phyloP scores from a whole-genome alignment of 1,284 basidiomycete genomes.

The Cutaneotrichosporon mucoides region DNA sequence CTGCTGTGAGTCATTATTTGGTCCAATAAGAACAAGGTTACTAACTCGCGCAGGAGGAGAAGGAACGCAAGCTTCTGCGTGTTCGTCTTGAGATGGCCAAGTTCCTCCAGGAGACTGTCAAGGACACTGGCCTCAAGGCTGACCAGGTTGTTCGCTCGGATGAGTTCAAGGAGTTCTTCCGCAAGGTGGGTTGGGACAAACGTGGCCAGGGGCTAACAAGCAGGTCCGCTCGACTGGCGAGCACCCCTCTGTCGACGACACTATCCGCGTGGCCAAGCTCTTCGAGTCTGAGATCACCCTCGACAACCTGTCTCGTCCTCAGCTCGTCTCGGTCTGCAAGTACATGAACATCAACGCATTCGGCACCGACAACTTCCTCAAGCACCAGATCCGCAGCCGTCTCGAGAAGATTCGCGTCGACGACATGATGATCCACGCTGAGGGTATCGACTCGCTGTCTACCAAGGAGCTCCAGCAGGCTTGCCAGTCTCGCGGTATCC shows the following conservation, averaged over 20 bases:
- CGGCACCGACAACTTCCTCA: slow-evolving; percentile 97
- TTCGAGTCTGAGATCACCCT: slow-evolving; percentile 97
- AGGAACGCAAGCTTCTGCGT: slow-evolving; percentile 89
- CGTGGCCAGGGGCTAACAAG: too few species aligned
- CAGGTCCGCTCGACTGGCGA: slow-evolving; percentile 84
- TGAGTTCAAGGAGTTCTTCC: slow-evolving; percentile 99
- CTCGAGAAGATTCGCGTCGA: slow-evolving; percentile 82
- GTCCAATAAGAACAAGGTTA: not conserved
- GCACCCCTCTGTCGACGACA: slow-evolving; percentile 77
- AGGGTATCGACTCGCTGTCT: slow-evolving; percentile 88
- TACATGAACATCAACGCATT: slow-evolving; percentile 99
- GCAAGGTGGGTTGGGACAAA: slow-evolving; percentile 56
- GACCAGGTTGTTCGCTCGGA: slow-evolving; percentile 89
- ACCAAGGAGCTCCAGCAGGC: slow-evolving; percentile 85
- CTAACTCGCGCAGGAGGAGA: slow-evolving; percentile 69
- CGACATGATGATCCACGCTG: slow-evolving; percentile 80
- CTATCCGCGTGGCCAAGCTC: slow-evolving; percentile 90
- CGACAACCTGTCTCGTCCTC: slow-evolving; percentile 94
- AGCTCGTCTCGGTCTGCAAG: slow-evolving; percentile 93
- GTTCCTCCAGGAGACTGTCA: slow-evolving; percentile 95
- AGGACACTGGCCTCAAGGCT: slow-evolving; percentile 79
- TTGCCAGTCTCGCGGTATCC: slow-evolving; percentile 90
- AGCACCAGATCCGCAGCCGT: slow-evolving; percentile 83
- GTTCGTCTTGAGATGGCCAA: slow-evolving; percentile 98
- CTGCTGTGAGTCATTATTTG: slow-evolving; percentile 58